phyloP scores from a whole-genome alignment of 352 stramenopile genomes.

The Phytophthora sojae region DNA sequence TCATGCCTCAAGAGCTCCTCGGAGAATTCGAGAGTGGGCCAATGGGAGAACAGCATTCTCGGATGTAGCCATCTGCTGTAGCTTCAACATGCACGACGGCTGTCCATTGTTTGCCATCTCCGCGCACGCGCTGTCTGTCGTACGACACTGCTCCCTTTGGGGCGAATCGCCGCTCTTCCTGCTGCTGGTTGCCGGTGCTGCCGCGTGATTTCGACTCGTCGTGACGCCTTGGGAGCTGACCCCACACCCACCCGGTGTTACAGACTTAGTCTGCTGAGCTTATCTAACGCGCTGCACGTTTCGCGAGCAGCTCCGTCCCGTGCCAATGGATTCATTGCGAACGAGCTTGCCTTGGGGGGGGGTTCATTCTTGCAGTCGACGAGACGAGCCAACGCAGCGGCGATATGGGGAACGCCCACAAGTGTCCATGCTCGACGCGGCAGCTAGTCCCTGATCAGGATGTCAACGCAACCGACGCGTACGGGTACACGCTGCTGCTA shows the following conservation, averaged over 20 bases:
- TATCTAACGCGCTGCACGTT: neutral
- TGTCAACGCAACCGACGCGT: conserved; percentile 16
- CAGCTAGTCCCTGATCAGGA: conserved; percentile 8
- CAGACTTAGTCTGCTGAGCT: conserved; percentile 1
- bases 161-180: no score
- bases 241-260: conserved; percentile 12
- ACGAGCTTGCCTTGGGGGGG: neutral
- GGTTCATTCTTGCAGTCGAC: conserved; percentile 19
- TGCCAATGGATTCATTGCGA: neutral
- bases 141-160: no score
- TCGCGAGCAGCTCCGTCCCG: neutral
- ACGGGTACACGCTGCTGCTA: conserved; percentile 25
- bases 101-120: neutral
- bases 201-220: neutral
- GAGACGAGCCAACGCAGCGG: neutral
- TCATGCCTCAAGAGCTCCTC: neutral
- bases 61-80: conserved; percentile 8
- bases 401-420: conserved; percentile 23
- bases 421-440: neutral
- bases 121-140: neutral
- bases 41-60: conserved; percentile 7
- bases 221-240: conserved; percentile 3
- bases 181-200: neutral
- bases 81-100: conserved; percentile 14
- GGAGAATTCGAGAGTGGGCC: neutral